Evolutionary conservation across 768 basidiomycete species (phyloP), one percentile per base, ranked within the genome.

Genomic region (Mycena latifolia): DNA sequence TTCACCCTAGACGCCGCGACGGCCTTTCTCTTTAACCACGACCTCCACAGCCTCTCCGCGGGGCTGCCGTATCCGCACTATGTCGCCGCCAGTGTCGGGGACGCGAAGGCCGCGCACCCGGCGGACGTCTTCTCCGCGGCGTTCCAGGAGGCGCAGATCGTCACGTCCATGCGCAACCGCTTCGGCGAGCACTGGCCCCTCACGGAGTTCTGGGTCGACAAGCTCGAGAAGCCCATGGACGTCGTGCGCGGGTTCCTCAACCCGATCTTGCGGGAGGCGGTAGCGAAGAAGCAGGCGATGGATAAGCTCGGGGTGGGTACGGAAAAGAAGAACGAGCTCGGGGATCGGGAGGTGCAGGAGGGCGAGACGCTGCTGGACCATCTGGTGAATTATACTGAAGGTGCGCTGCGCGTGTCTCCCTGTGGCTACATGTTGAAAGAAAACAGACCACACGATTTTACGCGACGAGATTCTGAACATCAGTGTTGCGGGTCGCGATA

Each of bases 1-100:
- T 90, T 88, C 74, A 89, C 88, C 0, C 76, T 89, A 54, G 88
- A 89, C 73, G 83, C 85, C 0, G 87, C 86, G 1, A 83, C 87
- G 0, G 84, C 87, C 48, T 90, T 88, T 67, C 81, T 89, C 29
- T 88, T 89, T 66, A 84, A 81, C 28, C 74, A 82, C 31, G 77
- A 83, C 52, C 81, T 88, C 17, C 73, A 73, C 46, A 84, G 84
- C 5, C 83, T 88, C 24, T 77, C 77, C 7, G 84, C 79, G 0
- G 81, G 80, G 6, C 77, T 89, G 1, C 80, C 86, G 1, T 86
- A 87, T 67, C 86, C 88, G 1, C 50, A 75, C 56, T 62, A 76
- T 58, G 73, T 78, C 8, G 3, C 43, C 28, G 20, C 45, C 15
- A n/a, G 10, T 12, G 17, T 25, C 45, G 31, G 15, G 6, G 8